A percentile compares a stretch with the other conserved stretches of the same genome.
phyloP scores from a whole-genome alignment of 139 green algal genomes.

The Asterochloris sp. region DNA sequence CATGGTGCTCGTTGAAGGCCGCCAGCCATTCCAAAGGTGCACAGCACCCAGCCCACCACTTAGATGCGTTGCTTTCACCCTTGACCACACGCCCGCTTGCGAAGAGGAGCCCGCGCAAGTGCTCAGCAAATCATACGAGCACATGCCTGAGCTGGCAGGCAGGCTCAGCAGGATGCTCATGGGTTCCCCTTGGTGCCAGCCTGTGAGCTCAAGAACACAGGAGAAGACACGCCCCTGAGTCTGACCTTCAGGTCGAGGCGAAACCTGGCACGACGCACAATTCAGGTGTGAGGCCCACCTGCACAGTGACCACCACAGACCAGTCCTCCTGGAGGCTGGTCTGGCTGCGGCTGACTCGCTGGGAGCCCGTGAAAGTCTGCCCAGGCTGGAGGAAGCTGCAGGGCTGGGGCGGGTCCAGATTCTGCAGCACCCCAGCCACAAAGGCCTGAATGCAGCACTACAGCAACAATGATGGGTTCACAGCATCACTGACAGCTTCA shows the following conservation, averaged over 20 bases:
- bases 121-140: background rate
- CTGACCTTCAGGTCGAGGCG: background rate
- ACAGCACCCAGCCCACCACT: background rate
- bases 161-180: background rate
- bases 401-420: background rate
- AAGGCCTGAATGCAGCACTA: too few relatives aligned
- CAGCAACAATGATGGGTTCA: too few relatives aligned
- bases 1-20: background rate
- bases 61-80: background rate
- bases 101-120: too few relatives aligned
- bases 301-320: slow-evolving; percentile 16
- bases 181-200: too few relatives aligned
- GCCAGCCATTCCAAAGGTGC: background rate
- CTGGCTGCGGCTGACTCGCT: slow-evolving; percentile 2
- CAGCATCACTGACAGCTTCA: too few relatives aligned
- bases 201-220: background rate
- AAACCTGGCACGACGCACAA: background rate
- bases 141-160: too few relatives aligned
- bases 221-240: background rate
- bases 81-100: background rate
- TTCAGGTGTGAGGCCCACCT: background rate
- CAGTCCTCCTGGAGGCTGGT: slow-evolving; percentile 13
- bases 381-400: slow-evolving; percentile 2
- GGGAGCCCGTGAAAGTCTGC: slow-evolving; percentile 8
- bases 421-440: background rate